These are phyloP conservation scores for Suillus clintonianus DNA, from an alignment of 768 basidiomycete genomes.

Conservation along the genomic window DNA sequence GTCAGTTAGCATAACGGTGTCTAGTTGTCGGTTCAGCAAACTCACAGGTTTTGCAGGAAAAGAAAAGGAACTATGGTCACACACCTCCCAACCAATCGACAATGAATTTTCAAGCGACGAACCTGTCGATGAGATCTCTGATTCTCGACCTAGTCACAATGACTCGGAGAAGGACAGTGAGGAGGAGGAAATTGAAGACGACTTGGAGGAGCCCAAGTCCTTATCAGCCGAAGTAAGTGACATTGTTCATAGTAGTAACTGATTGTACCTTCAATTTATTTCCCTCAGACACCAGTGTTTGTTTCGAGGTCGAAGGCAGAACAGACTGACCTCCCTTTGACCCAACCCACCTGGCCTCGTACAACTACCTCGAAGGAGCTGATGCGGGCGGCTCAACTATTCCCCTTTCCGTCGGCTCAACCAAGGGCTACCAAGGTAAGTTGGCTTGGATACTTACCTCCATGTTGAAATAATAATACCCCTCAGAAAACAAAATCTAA, in stretches of 20 bases:
- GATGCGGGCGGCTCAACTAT: neutral
- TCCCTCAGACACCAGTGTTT: neutral
- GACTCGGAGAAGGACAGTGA: neutral
- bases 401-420: too few relatives aligned
- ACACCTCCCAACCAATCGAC: too few relatives aligned
- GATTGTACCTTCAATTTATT: neutral
- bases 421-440: neutral
- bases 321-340: neutral
- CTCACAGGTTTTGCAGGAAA: neutral
- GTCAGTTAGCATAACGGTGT: neutral
- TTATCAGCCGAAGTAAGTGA: too few relatives aligned
- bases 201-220: too few relatives aligned
- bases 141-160: neutral
- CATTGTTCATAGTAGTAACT: neutral
- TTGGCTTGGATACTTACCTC: too few relatives aligned
- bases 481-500: neutral
- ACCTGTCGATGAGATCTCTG: neutral
- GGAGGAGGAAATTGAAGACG: neutral
- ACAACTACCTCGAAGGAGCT: neutral
- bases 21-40: neutral
- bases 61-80: too few relatives aligned
- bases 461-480: neutral
- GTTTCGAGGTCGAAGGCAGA: neutral
- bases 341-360: neutral
- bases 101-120: neutral